Conservation (phyloP, 2,329 filamentous ascomycete genomes). For the Botrytis byssoidea region DNA sequence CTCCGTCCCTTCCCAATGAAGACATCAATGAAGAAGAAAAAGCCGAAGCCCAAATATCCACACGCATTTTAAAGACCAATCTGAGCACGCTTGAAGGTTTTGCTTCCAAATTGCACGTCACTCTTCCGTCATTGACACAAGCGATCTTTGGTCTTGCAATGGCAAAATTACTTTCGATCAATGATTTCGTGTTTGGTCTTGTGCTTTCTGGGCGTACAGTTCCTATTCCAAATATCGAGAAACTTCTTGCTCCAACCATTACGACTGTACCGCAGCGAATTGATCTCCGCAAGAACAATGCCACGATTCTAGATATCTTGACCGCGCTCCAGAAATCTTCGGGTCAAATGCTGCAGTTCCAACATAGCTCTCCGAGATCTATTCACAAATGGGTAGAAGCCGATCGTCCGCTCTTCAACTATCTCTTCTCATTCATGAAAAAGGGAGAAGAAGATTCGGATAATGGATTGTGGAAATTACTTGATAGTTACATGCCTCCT, state of each 20-base stretch:
- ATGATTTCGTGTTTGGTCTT: conserved; percentile 45
- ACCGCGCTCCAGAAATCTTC: conserved; percentile 10
- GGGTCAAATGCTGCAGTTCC: not conserved
- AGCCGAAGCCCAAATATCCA: not conserved
- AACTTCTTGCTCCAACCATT: conserved; percentile 45
- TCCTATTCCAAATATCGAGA: conserved; percentile 41
- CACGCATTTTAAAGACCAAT: not conserved
- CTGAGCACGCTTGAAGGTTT: conserved; percentile 35
- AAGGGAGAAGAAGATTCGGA: not conserved
- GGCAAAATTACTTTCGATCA: conserved; percentile 40
- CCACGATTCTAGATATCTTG: not conserved
- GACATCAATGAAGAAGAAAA: not conserved
- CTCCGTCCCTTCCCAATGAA: not conserved
- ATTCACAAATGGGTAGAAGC: conserved; percentile 16
- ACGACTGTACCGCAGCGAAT: conserved; percentile 45
- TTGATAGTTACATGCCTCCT: conserved; percentile 11
- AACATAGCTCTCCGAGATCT: conserved; percentile 1
- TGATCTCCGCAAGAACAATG: not conserved
- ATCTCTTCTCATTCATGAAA: conserved; percentile 12
- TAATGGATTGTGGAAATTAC: conserved; percentile 1
- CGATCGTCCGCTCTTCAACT: conserved; percentile 7
- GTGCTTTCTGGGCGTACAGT: conserved; percentile 44
- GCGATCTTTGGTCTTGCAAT: conserved; percentile 44
- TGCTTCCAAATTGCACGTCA: conserved; percentile 33
- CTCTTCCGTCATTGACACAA: conserved; percentile 29